Evolutionary conservation across 1,284 basidiomycete species (phyloP).

Genomic region (Sphagnurus paluster): DNA sequence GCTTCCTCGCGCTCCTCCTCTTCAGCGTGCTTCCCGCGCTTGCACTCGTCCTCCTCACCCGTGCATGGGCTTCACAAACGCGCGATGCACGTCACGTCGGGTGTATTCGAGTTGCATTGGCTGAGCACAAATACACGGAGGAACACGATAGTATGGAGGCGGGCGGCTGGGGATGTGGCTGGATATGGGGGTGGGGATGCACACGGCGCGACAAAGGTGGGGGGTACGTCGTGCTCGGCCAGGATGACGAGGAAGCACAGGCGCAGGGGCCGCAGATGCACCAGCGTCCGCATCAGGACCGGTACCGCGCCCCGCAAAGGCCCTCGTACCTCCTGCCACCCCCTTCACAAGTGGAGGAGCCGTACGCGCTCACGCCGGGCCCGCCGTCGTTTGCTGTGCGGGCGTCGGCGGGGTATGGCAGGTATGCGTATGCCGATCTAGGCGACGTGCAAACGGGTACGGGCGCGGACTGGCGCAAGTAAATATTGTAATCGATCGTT

Average conservation of each 20-base stretch:
- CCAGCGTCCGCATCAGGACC: no score
- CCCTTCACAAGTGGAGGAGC: conserved; percentile 1
- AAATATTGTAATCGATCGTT: no score
- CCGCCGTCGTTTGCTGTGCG: conserved; percentile 17
- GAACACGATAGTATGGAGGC: background rate
- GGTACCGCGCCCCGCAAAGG: no score
- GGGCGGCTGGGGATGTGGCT: background rate
- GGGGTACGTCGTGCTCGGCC: no score
- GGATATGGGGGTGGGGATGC: no score
- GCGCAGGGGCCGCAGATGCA: no score
- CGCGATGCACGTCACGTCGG: conserved; percentile 55
- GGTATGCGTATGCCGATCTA: no score
- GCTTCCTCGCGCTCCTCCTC: conserved; percentile 57
- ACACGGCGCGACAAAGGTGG: no score
- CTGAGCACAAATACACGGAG: background rate
- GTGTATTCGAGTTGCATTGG: background rate
- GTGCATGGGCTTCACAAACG: conserved; percentile 70
- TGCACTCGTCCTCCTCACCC: conserved; percentile 61
- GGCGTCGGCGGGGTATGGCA: no score
- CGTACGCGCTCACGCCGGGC: conserved; percentile 5
- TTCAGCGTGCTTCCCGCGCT: conserved; percentile 48
- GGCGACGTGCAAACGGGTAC: no score
- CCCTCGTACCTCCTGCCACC: background rate
- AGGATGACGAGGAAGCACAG: no score
- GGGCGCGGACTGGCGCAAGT: no score